A percentile compares a stretch with the other conserved stretches of the same genome.
Evolutionary conservation across 1,139 yeast species (phyloP).

Genomic region (Yamadazyma sp.): DNA sequence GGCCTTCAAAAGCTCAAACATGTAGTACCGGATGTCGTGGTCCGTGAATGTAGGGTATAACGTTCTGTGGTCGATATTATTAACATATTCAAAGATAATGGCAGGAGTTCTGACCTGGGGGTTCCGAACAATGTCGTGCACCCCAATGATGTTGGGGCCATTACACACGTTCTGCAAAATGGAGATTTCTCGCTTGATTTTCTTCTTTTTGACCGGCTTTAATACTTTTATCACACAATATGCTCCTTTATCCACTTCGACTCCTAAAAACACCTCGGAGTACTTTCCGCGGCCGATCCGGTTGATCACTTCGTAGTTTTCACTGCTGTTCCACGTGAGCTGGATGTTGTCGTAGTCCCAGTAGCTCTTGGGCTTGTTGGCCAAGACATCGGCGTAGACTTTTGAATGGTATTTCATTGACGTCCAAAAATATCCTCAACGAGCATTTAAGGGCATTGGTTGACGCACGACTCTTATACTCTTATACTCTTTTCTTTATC

Average conservation of each 20-base stretch:
- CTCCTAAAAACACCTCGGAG: conserved; percentile 46
- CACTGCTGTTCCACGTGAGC: conserved; percentile 46
- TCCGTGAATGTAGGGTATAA: conserved; percentile 84
- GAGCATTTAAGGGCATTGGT: not conserved
- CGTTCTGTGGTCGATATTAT: conserved; percentile 85
- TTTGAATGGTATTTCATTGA: conserved; percentile 9
- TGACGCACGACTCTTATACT: not conserved
- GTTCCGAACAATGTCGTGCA: conserved; percentile 88
- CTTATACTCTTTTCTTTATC: too few relatives aligned
- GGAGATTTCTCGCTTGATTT: conserved; percentile 90
- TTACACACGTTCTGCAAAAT: conserved; percentile 83
- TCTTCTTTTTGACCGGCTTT: conserved; percentile 94
- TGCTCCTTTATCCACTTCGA: conserved; percentile 27
- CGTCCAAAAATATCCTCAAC: not conserved
- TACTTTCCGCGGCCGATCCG: conserved; percentile 48
- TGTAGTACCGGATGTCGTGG: conserved; percentile 79
- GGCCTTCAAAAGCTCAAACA: conserved; percentile 83
- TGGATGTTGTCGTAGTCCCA: conserved; percentile 49
- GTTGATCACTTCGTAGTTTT: conserved; percentile 42
- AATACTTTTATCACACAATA: conserved; percentile 85
- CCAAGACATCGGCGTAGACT: conserved; percentile 38
- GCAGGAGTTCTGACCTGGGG: conserved; percentile 90
- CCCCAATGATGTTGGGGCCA: conserved; percentile 78
- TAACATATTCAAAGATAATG: conserved; percentile 82
- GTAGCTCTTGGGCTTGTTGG: conserved; percentile 39